Evolutionary conservation across 257 asterid species (phyloP), one percentile per base, ranked within the genome.

Genomic region (Nicotiana obtusifolia): DNA sequence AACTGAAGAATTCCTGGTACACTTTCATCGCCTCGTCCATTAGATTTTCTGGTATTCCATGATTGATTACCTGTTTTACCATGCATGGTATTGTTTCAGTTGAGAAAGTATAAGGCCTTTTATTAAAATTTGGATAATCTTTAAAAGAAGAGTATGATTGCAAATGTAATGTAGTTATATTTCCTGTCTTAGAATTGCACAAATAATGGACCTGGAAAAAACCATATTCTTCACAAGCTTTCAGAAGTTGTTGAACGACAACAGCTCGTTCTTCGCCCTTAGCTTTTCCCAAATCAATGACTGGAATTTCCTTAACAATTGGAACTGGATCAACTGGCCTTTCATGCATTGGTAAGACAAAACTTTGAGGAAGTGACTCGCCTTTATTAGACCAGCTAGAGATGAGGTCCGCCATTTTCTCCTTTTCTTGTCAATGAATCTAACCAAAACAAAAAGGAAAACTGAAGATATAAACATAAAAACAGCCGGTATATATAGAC

Each of bases 11-110:
- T 22, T 73, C 78, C 26, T 73, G 49, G 78, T 47, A 73, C 61
- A 73, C 75, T 73, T 78, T 60, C 84, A 73, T 13, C 2, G 76
- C 73, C 8, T 82, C 71, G 3, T 31, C 35, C 84, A 73, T 82
- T 19, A 73, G 30, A n/a, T 73, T 11, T 59, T 73, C 81, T 2
- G 76, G 11, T 16, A 82, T 81, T 41, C 84, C 84, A 26, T 81
- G 84, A 57, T 82, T 82, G 61, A 73, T 82, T 16, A 71, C 31
- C 78, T 71, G 1, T 44, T 71, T 44, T 20, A 71, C 8, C 22
- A 44, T 60, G 5, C 26, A 54, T 54, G 24, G 11, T 41, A 7
- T 41, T 8, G 8, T 19, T 37, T 67, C 76, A 4, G 5, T 33
- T 7, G 47, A 41, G 0, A 41, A 37, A 37, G 10, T 37, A 41